A percentile compares a stretch with the other conserved stretches of the same genome.
phyloP scores from a whole-genome alignment of 306 rosid species.

The Phaseolus lunatus region DNA sequence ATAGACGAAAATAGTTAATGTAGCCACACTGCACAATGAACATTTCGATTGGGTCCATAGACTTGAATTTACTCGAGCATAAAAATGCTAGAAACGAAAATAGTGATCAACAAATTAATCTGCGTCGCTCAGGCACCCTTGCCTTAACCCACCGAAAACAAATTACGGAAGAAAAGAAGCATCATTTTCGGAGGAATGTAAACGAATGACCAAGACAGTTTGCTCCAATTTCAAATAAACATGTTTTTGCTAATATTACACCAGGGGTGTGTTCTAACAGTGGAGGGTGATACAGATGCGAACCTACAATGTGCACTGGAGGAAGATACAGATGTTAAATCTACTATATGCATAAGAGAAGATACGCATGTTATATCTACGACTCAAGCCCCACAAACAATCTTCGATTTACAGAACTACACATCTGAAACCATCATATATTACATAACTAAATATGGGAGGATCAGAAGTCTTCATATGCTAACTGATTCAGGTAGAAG shows the following conservation, averaged over 20 bases:
- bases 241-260: slow-evolving; percentile 33
- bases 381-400: slow-evolving; percentile 35
- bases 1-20: no score
- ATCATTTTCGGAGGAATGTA: slow-evolving; percentile 1
- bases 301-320: slow-evolving; percentile 39
- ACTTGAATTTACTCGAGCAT: neutral
- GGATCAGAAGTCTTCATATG: slow-evolving; percentile 44
- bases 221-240: slow-evolving; percentile 13
- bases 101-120: neutral
- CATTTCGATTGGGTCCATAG: no score
- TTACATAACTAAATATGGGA: slow-evolving; percentile 49
- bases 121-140: neutral
- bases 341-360: slow-evolving; percentile 34
- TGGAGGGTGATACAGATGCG: slow-evolving; percentile 29
- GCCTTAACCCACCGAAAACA: neutral
- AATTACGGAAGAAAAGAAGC: neutral
- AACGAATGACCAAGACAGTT: neutral
- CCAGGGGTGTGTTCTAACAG: slow-evolving; percentile 41
- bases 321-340: slow-evolving; percentile 25
- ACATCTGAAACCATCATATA: slow-evolving; percentile 40
- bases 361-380: slow-evolving; percentile 34
- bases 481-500: slow-evolving; percentile 21
- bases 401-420: slow-evolving; percentile 52
- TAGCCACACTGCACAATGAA: no score
- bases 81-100: neutral